Conservation (phyloP, 2,329 filamentous ascomycete genomes). For the Exophiala alcalophila region DNA sequence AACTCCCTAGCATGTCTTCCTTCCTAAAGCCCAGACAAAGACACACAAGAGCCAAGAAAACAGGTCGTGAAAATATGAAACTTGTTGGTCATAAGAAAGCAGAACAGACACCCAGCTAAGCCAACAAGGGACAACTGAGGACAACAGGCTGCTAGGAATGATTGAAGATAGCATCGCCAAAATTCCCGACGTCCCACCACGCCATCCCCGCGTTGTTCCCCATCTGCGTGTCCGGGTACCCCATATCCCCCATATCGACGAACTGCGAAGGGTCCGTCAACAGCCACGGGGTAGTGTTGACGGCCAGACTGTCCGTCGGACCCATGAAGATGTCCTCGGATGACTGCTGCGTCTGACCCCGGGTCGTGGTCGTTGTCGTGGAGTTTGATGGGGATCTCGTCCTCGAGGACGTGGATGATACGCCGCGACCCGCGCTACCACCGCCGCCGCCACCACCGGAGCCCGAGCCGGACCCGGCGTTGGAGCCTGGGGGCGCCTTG, state of each 20-base stretch:
- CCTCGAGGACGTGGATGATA: no score
- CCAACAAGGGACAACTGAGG: no score
- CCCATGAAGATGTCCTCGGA: conserved; percentile 2
- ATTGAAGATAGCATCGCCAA: conserved; percentile 5
- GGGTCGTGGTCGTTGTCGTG: no score
- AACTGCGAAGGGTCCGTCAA: conserved; percentile 10
- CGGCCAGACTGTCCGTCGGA: background rate
- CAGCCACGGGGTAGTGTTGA: conserved; percentile 6
- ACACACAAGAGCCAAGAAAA: no score
- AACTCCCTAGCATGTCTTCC: no score
- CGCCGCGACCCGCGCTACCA: no score
- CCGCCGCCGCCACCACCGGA: no score
- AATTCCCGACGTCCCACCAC: conserved; percentile 7
- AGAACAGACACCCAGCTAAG: no score
- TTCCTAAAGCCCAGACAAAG: no score
- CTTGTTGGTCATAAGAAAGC: no score
- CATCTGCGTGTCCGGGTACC: conserved; percentile 3
- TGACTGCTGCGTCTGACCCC: background rate
- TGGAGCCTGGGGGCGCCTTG: conserved; percentile 14
- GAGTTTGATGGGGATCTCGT: no score
- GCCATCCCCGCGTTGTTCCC: background rate
- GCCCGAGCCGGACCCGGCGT: background rate
- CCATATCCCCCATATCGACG: conserved; percentile 4
- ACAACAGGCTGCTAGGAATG: conserved; percentile 9
- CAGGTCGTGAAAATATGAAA: no score